Percentiles rank a stretch among this genome's conserved stretches.
Evolutionary conservation across 805 yeast species (phyloP).

Genomic region (Zygosaccharomyces siamensis): DNA sequence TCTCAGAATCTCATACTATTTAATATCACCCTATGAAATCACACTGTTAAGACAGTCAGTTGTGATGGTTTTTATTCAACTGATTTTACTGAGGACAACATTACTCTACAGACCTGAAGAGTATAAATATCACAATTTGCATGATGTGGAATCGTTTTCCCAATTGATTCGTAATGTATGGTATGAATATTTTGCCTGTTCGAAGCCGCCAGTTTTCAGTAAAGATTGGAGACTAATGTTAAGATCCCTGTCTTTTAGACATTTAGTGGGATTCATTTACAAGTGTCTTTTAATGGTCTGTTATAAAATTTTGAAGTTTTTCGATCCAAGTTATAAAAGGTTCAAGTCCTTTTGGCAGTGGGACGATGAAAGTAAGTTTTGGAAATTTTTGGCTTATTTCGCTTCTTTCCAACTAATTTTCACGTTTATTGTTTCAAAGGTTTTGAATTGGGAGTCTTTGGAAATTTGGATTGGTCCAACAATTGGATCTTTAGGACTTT

Average conservation of each 20-base stretch:
- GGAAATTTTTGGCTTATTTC: constrained; percentile 56
- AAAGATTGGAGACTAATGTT: constrained; percentile 30
- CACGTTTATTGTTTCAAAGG: constrained; percentile 31
- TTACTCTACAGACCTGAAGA: constrained; percentile 51
- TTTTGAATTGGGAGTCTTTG: constrained; percentile 42
- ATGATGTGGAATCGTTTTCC: constrained; percentile 32
- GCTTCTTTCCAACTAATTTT: constrained; percentile 36
- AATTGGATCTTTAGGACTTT: constrained; percentile 59
- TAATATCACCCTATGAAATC: constrained; percentile 76
- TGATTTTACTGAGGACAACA: constrained; percentile 57
- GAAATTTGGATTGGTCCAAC: constrained; percentile 48
- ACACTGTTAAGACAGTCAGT: constrained; percentile 72
- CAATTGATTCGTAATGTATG: constrained; percentile 32
- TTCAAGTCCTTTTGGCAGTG: constrained; percentile 83
- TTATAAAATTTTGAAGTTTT: constrained; percentile 48
- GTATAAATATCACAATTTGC: constrained; percentile 37
- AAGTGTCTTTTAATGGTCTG: constrained; percentile 29
- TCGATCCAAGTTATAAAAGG: constrained; percentile 65
- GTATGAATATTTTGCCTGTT: constrained; percentile 30
- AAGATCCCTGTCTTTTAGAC: constrained; percentile 21
- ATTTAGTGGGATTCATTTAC: constrained; percentile 21
- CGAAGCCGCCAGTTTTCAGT: constrained; percentile 22
- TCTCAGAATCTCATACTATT: constrained; percentile 68
- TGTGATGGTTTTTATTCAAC: constrained; percentile 80
- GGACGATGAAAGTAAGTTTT: constrained; percentile 53